A percentile compares a stretch with the other conserved stretches of the same genome.
phyloP scores from a whole-genome alignment of 2,329 filamentous ascomycete species.

The Cylindrodendrum hubeiense region DNA sequence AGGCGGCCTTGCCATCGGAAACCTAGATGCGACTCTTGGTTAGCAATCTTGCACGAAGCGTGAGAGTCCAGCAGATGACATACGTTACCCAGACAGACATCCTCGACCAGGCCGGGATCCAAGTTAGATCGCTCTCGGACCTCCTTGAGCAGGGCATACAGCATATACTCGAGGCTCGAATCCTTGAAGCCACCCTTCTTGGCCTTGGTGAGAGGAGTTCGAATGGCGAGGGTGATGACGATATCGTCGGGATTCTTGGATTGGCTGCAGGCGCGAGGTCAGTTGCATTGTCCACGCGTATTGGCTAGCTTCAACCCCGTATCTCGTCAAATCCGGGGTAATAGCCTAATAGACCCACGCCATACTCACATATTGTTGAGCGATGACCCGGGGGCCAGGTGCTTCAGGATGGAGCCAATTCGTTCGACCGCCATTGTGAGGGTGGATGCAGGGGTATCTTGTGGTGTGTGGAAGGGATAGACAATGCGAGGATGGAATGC shows the following conservation, averaged over 20 bases:
- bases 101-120: conserved; percentile 85
- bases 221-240: conserved; percentile 92
- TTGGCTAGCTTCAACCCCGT: not conserved
- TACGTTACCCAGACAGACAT: conserved; percentile 94
- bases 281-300: not conserved
- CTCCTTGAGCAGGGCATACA: conserved; percentile 86
- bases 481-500: conserved; percentile 6
- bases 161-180: conserved; percentile 86
- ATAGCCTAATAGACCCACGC: not conserved
- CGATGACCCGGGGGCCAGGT: conserved; percentile 80
- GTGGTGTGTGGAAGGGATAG: conserved; percentile 7
- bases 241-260: conserved; percentile 96
- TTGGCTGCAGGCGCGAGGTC: conserved; percentile 67
- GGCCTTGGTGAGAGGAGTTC: conserved; percentile 90
- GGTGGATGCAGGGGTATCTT: conserved; percentile 1
- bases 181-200: conserved; percentile 97
- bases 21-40: conserved; percentile 64
- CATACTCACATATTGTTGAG: conserved; percentile 80
- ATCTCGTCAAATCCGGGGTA: not conserved
- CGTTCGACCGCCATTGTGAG: conserved; percentile 83
- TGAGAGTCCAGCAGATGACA: not conserved
- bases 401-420: conserved; percentile 88
- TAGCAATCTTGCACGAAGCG: not conserved
- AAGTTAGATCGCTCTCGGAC: conserved; percentile 79
- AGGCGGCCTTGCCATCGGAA: conserved; percentile 85